phyloP scores from a whole-genome alignment of 2,329 filamentous ascomycete species.

The Emericellopsis cladophorae region DNA sequence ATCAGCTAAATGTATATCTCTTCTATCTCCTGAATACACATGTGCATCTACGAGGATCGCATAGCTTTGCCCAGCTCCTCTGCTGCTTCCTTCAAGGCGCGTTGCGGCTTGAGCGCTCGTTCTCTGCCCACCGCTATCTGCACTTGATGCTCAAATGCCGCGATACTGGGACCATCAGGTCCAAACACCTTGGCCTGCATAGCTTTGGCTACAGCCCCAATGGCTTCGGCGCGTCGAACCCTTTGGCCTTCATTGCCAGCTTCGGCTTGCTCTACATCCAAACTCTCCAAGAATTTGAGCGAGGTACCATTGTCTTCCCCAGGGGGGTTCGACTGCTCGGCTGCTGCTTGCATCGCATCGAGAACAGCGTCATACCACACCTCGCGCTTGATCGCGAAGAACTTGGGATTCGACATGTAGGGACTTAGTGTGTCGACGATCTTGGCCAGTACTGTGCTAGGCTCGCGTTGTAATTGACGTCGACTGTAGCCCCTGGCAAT shows the following conservation, averaged over 20 bases:
- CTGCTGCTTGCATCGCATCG: constrained; percentile 25
- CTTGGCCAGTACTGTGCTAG: constrained; percentile 22
- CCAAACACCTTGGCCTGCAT: constrained; percentile 30
- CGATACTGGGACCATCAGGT: constrained; percentile 9
- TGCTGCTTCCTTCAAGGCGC: constrained; percentile 19
- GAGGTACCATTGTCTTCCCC: constrained; percentile 11
- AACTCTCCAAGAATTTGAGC: constrained; percentile 27
- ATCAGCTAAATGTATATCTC: too few species aligned
- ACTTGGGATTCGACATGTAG: constrained; percentile 23
- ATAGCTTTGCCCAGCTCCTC: neutral
- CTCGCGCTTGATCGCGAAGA: constrained; percentile 30
- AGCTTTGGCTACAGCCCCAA: constrained; percentile 26
- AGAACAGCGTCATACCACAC: constrained; percentile 37
- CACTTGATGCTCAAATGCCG: constrained; percentile 18
- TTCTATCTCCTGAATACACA: too few species aligned
- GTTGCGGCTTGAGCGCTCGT: constrained; percentile 31
- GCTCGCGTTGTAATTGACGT: constrained; percentile 19
- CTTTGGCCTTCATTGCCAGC: constrained; percentile 40
- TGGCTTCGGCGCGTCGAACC: constrained; percentile 30
- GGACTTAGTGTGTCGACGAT: constrained; percentile 26
- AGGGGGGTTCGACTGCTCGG: neutral
- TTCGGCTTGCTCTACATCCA: constrained; percentile 32
- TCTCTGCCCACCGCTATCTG: constrained; percentile 23
- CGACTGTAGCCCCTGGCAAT: constrained; percentile 36
- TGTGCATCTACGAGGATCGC: neutral